Conservation (phyloP, 331 rosid genomes). For the Malus hybrid region DNA sequence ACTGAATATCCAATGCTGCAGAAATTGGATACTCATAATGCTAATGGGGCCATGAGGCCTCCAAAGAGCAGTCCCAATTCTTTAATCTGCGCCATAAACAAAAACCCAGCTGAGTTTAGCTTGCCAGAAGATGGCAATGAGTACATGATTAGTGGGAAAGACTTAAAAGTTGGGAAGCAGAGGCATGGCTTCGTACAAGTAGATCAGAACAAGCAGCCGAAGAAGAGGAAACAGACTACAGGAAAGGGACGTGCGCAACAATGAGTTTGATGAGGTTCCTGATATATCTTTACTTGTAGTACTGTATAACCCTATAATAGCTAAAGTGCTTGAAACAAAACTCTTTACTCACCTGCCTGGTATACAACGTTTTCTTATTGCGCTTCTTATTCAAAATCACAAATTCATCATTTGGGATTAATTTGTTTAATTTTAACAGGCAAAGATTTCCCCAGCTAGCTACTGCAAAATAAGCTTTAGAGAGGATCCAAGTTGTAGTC, state of each 20-base stretch:
- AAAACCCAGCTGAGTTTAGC: conserved; percentile 90
- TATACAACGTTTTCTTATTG: not conserved
- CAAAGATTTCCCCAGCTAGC: conserved; percentile 21
- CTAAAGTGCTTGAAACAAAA: conserved; percentile 2
- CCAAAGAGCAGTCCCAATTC: conserved; percentile 29
- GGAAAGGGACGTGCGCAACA: conserved; percentile 32
- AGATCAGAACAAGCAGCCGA: conserved; percentile 46
- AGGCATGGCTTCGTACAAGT: conserved; percentile 18
- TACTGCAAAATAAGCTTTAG: conserved; percentile 3
- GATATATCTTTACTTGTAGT: conserved; percentile 27
- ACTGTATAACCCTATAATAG: conserved; percentile 13
- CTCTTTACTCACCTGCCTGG: conserved; percentile 3
- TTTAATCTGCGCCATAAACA: conserved; percentile 47
- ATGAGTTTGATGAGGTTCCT: conserved; percentile 24
- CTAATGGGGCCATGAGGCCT: conserved; percentile 33
- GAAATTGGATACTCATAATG: conserved; percentile 27
- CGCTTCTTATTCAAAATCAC: not conserved
- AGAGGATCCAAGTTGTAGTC: conserved; percentile 2
- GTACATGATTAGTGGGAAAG: conserved; percentile 89
- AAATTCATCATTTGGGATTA: not conserved
- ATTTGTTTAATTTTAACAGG: conserved; percentile 24
- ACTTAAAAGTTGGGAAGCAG: conserved; percentile 47
- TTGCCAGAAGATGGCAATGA: conserved; percentile 51
- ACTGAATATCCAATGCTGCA: conserved; percentile 27
- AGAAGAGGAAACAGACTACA: conserved; percentile 38